Conservation (phyloP, 164 flowering plant species). For the Annona cherimola region DNA sequence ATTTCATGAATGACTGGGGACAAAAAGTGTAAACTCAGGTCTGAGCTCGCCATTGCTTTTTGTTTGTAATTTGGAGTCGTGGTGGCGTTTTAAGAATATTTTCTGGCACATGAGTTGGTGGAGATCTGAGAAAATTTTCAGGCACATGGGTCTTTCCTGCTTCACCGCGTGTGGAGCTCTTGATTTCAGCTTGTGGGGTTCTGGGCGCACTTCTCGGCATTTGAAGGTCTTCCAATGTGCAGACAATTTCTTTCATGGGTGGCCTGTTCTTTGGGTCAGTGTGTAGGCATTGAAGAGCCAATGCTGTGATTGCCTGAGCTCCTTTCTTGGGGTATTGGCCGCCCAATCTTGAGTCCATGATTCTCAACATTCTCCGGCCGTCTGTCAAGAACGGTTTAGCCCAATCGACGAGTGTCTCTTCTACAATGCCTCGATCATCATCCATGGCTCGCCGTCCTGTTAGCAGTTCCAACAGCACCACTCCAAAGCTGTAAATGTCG, state of each 20-base stretch:
- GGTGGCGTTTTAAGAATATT: not conserved
- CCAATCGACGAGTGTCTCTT: slow-evolving; percentile 76
- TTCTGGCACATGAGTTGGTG: not conserved
- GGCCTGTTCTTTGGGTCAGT: slow-evolving; percentile 64
- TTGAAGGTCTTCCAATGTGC: slow-evolving; percentile 40
- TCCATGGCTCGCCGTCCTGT: slow-evolving; percentile 64
- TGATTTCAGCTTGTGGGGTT: slow-evolving; percentile 19
- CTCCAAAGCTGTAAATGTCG: slow-evolving; percentile 90
- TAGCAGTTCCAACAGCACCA: slow-evolving; percentile 64
- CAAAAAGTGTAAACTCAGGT: too few relatives aligned
- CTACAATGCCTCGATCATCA: slow-evolving; percentile 34
- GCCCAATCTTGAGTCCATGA: slow-evolving; percentile 80
- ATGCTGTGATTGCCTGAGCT: slow-evolving; percentile 58
- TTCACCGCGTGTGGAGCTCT: slow-evolving; percentile 11
- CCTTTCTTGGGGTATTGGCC: slow-evolving; percentile 81
- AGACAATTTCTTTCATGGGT: slow-evolving; percentile 49
- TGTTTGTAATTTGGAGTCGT: not conserved
- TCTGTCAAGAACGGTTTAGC: slow-evolving; percentile 69
- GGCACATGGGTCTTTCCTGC: not conserved
- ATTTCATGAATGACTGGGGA: too few relatives aligned
- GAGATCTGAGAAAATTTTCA: not conserved
- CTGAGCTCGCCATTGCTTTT: not conserved
- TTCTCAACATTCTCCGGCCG: slow-evolving; percentile 49
- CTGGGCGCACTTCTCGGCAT: slow-evolving; percentile 22
- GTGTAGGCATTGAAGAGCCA: slow-evolving; percentile 64